Evolutionary conservation across 129 eudicot genomes (phyloP), one percentile per base, ranked within the genome.

Genomic region (Flaveria linearis): DNA sequence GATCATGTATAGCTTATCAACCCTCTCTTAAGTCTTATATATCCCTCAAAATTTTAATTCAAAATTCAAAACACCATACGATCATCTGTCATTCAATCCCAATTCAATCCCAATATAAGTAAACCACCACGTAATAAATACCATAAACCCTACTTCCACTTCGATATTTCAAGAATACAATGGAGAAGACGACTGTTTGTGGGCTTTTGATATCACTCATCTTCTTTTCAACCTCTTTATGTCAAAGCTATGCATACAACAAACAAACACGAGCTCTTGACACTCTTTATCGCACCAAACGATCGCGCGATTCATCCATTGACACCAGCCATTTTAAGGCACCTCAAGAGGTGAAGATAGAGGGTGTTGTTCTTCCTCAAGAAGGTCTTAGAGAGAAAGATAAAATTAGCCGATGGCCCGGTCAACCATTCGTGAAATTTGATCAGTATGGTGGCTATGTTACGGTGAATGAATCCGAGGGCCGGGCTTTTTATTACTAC

Each of bases 361-460:
- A 30, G 11, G 28, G 53, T n/a, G 46, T 18, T 68, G 53, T 77
- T 80, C 71, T 68, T 30, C 55, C 76, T 71, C 91, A 85, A 76
- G 65, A 82, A 33, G 90, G 84, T 36, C 15, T 45, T 71, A 92
- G 73, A 46, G 83, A 82, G 76, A 86, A 73, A 3, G 98, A 93
- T 72, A 80, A 80, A 55, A 93, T 93, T 5, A 26, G 14, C 63
- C 78, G 23, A 66, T 76, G 87, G 84, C 98, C 96, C 0, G 96
- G 98, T 2, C 98, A 93, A 41, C 98, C 98, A 1, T 16, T 22
- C 0, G 95, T 84, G 13, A 64, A 60, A 0, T 90, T 93, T 26
- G 51, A 74, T 46, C 98, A 90, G 46, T 93, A 86, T 17, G 96
- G 98, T 23, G 98, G 98, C 23, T 93, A 93, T 74, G 85, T 93